phyloP scores from a whole-genome alignment of 331 rosid genomes.

The Cydonia oblonga region DNA sequence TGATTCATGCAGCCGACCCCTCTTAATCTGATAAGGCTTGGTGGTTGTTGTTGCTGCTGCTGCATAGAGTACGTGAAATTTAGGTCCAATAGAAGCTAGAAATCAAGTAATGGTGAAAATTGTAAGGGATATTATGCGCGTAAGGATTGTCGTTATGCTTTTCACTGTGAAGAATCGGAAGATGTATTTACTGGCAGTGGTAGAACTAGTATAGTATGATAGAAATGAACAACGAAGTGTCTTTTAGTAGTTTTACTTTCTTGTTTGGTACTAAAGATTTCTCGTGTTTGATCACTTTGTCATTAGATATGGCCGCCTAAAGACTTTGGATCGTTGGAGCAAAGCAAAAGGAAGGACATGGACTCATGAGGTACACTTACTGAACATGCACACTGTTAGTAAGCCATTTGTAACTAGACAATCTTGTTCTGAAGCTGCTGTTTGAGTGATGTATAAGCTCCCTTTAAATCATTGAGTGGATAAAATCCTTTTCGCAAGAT shows the following conservation, averaged over 20 bases:
- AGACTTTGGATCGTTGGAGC: conserved; percentile 47
- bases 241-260: background rate
- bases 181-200: background rate
- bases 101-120: background rate
- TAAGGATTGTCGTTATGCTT: background rate
- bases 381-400: background rate
- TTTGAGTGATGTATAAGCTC: background rate
- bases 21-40: no score
- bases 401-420: background rate
- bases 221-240: background rate
- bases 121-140: background rate
- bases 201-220: background rate
- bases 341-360: conserved; percentile 2
- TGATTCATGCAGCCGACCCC: no score
- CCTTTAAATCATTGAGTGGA: background rate
- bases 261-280: background rate
- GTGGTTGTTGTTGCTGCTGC: no score
- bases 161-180: background rate
- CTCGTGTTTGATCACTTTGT: conserved; percentile 1
- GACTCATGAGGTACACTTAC: conserved; percentile 17
- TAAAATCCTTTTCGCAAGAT: background rate
- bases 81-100: background rate
- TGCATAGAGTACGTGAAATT: background rate
- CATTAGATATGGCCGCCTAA: conserved; percentile 50
- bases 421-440: background rate